Conservation (phyloP, 305 asterid genomes). For the Rubia occidens region DNA sequence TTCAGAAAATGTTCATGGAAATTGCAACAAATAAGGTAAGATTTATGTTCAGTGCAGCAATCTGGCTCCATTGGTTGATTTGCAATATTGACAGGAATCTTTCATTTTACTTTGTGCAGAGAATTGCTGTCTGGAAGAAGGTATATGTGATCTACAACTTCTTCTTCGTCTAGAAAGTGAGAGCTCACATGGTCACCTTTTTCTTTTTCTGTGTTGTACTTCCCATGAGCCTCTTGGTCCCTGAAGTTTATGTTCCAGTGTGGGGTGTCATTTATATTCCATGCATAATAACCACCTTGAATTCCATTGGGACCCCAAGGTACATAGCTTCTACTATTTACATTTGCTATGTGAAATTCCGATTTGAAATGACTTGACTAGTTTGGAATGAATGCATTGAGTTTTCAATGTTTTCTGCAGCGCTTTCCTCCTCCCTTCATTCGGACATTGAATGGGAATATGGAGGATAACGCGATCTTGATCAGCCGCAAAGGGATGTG, state of each 20-base stretch:
- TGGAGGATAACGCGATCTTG: too few relatives aligned
- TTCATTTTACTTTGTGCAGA: slow-evolving; percentile 33
- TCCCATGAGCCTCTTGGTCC: slow-evolving; percentile 64
- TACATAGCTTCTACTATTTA: slow-evolving; percentile 8
- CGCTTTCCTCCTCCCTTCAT: too few relatives aligned
- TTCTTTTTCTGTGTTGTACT: slow-evolving; percentile 75
- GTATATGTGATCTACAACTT: slow-evolving; percentile 88
- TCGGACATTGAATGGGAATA: too few relatives aligned
- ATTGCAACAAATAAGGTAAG: slow-evolving; percentile 42
- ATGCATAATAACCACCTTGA: slow-evolving; percentile 72
- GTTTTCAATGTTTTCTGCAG: too few relatives aligned
- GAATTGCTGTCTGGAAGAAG: slow-evolving; percentile 72
- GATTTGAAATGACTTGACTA: background rate
- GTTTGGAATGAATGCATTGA: too few relatives aligned
- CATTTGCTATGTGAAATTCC: background rate
- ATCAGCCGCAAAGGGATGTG: too few relatives aligned
- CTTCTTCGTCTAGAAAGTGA: slow-evolving; percentile 89
- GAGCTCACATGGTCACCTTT: slow-evolving; percentile 89
- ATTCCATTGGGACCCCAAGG: slow-evolving; percentile 91
- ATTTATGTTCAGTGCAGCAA: background rate
- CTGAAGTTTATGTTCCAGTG: slow-evolving; percentile 76
- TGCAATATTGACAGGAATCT: background rate
- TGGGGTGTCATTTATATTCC: slow-evolving; percentile 97
- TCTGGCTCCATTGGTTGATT: background rate
- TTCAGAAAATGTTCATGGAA: slow-evolving; percentile 59